Conservation (phyloP, 2,329 filamentous ascomycete genomes). For the Cadophora luteo-olivacea region DNA sequence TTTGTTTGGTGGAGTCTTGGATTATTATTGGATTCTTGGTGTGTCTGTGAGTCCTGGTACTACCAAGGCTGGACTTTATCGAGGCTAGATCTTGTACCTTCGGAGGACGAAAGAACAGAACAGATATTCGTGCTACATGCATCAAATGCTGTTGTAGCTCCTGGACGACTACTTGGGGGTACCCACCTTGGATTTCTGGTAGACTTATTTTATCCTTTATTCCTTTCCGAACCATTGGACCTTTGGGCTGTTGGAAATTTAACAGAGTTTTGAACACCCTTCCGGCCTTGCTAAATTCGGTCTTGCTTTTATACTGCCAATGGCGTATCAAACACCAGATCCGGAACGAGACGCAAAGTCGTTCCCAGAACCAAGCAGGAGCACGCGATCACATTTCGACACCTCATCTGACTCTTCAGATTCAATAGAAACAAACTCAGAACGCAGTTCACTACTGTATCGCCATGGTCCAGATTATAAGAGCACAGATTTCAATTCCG, state of each 20-base stretch:
- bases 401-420: constrained; percentile 17
- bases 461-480: constrained; percentile 22
- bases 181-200: neutral
- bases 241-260: neutral
- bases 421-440: neutral
- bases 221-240: neutral
- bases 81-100: neutral
- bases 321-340: neutral
- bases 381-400: constrained; percentile 4
- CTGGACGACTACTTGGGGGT: neutral
- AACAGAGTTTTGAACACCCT: neutral
- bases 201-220: neutral
- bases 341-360: neutral
- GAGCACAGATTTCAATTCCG: constrained; percentile 8
- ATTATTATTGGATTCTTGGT: neutral
- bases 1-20: constrained; percentile 2
- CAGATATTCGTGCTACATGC: neutral
- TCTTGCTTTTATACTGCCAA: neutral
- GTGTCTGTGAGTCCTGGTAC: neutral
- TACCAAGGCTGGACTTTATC: neutral
- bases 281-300: neutral
- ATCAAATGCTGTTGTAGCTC: neutral
- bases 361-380: neutral
- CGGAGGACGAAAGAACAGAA: neutral
- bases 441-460: constrained; percentile 14